These are phyloP conservation scores for Lunasporangiospora selenospora DNA, from an alignment of 192 early-diverging fungal genomes.

Conservation along the genomic window DNA sequence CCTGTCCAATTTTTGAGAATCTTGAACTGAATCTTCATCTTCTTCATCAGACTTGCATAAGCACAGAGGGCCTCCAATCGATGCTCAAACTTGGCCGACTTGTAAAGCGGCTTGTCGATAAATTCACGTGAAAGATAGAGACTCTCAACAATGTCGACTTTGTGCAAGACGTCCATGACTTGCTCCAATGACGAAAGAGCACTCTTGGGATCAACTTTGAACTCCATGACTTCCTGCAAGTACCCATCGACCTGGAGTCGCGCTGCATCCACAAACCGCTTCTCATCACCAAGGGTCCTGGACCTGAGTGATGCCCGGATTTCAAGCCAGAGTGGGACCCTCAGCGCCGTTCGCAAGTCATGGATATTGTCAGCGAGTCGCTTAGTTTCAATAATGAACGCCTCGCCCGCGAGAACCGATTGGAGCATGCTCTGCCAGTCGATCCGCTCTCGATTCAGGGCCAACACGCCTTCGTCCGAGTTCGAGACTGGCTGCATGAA, in stretches of 20 bases:
- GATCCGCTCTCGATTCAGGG: slow-evolving; percentile 63
- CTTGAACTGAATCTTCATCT: slow-evolving; percentile 71
- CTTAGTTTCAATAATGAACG: slow-evolving; percentile 84
- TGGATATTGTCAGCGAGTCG: slow-evolving; percentile 61
- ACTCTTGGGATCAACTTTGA: slow-evolving; percentile 51
- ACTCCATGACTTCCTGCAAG: slow-evolving; percentile 69
- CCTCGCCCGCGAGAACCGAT: slow-evolving; percentile 81
- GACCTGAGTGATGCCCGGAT: slow-evolving; percentile 70
- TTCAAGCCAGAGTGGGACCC: slow-evolving; percentile 75
- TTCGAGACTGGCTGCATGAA: slow-evolving; percentile 46
- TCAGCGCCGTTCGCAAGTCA: slow-evolving; percentile 42
- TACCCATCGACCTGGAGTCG: slow-evolving; percentile 64
- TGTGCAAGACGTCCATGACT: slow-evolving; percentile 71
- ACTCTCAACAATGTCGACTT: slow-evolving; percentile 79
- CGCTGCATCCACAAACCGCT: slow-evolving; percentile 67
- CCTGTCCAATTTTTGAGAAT: slow-evolving; percentile 88
- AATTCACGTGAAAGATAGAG: slow-evolving; percentile 76
- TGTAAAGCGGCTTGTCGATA: slow-evolving; percentile 76
- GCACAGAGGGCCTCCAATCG: slow-evolving; percentile 77
- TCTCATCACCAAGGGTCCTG: slow-evolving; percentile 67
- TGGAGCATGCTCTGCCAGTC: slow-evolving; percentile 90
- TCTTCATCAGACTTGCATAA: slow-evolving; percentile 77
- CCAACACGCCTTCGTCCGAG: slow-evolving; percentile 38
- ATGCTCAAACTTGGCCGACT: slow-evolving; percentile 67
- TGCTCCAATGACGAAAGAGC: slow-evolving; percentile 57